Evolutionary conservation across 192 early-diverging fungal species (phyloP), one percentile per base, ranked within the genome.

Genomic region (Gonapodya prolifera): DNA sequence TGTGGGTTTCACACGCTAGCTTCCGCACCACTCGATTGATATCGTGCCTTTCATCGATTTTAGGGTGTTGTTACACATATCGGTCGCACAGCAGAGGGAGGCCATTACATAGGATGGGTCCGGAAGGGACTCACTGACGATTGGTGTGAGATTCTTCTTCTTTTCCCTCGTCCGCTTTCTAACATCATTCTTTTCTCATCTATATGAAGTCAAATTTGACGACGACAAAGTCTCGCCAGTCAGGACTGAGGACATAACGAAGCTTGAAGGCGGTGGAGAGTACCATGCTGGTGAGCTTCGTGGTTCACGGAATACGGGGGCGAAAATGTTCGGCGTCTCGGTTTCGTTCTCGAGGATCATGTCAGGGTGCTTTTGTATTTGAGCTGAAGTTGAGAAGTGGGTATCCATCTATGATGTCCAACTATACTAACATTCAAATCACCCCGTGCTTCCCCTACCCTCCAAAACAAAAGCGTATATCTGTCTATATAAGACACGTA

Each of bases 21-120:
- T 30, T n/a, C 30, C 70, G n/a, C 70, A 77, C 70, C 69, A 1
- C 23, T 1, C 34, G 45, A 16, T 34, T 36, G 75, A 69, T 30
- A 2, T 70, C 35, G 76, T 77, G 18, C 2, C 35, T 77, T 77
- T 70, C 76, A 16, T 70, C 30, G n/a, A n/a, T 81, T 36, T 2
- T 35, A 23, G 18, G 33, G 70, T 80, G 94, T 98, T 0, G 85
- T 99, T 36, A 99, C 97, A 16, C 97, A 99, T 81, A 88, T 92
- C 69, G 97, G 97, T n/a, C 90, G 96, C 18, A 90, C 92, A 1
- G 92, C 94, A 34, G 95, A 98, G 80, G 96, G 94, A 34, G 96
- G 95, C 70, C 86, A 90, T 71, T 98, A 98, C 73, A 97, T 99
- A 80, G 96, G 89, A 23, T 99, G 97, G 97, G 91, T 92, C 1